Evolutionary conservation across 164 flowering plant species (phyloP), one percentile per base, ranked within the genome.

Genomic region (Taxillus chinensis): DNA sequence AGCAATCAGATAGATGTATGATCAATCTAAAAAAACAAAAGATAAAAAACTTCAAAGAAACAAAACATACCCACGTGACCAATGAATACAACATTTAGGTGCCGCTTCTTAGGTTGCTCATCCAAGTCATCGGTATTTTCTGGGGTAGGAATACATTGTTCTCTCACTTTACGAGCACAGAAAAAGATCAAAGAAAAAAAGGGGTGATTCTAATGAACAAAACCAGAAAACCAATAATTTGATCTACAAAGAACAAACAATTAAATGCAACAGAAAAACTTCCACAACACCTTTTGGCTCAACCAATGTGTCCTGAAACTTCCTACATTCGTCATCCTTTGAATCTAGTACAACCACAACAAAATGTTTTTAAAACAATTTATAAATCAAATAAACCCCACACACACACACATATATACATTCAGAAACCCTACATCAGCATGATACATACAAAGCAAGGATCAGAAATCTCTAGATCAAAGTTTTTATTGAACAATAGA

Each of bases 11-110:
- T n/a, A n/a, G n/a, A n/a, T 27, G 27, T 27, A 27, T 27, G 27
- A 27, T 27, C 27, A 27, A 27, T 27, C 27, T 27, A 27, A 27
- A 27, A 27, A 27, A 27, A 27, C 27, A 27, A 0, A 2, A 27
- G 27, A 27, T 27, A 0, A 27, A 27, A 27, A 27, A 27, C 27
- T 27, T 27, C 27, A 27, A 27, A 27, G 27, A 27, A 27, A 27
- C 27, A 27, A 7, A 61, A 76, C 95, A 60, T 76, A 89, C 98
- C 98, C 63, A 92, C 98, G 70, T 92, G 98, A 43, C 98, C 98
- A 62, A 92, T 92, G 57, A 89, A 92, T 7, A 92, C 98, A 50
- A 86, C 96, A 78, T 92, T 92, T 78, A 92, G 68, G 70, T 92
- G 98, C 13, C 93, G 73, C 77, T 92, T 92, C 70, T 67, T 73